A percentile compares a stretch with the other conserved stretches of the same genome.
Evolutionary conservation across 2,329 filamentous ascomycete species (phyloP).

Genomic region (Diaporthe humulicola): DNA sequence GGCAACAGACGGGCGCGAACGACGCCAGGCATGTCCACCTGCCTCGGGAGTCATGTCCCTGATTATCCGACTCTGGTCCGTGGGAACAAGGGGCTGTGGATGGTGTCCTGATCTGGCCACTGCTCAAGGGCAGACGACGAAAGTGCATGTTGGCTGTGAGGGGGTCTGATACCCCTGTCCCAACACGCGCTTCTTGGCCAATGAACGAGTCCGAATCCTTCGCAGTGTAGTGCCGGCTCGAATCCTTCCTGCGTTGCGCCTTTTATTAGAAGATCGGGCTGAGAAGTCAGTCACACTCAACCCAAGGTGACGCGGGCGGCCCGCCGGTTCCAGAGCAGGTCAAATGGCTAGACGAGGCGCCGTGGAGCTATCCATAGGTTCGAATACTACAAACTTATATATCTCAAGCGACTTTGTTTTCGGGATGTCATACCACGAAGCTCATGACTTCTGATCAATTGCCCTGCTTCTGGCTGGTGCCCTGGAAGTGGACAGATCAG

Average conservation of each 20-base stretch:
- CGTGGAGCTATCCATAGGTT: not conserved
- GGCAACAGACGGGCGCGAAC: not conserved
- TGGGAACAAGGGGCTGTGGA: not conserved
- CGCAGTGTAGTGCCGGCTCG: not conserved
- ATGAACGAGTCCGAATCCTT: not conserved
- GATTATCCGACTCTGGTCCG: not conserved
- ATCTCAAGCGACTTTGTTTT: not conserved
- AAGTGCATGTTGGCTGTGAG: conserved; percentile 31
- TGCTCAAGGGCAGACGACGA: not conserved
- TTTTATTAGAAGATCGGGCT: not conserved
- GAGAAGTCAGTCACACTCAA: not conserved
- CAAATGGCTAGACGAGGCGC: not conserved
- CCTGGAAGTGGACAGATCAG: not conserved
- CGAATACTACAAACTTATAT: no score
- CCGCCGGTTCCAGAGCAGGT: not conserved
- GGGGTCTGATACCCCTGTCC: not conserved
- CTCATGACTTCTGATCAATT: no score
- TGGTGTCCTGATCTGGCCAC: not conserved
- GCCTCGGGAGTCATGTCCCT: not conserved
- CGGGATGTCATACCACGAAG: not conserved
- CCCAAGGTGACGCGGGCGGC: not conserved
- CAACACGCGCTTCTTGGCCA: conserved; percentile 21
- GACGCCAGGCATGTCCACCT: not conserved
- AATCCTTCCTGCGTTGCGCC: not conserved
- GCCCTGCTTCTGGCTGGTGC: not conserved